A percentile compares a stretch with the other conserved stretches of the same genome.
These are phyloP conservation scores for Torulaspora microellipsoides DNA, from an alignment of 805 yeast genomes.

Conservation along the genomic window DNA sequence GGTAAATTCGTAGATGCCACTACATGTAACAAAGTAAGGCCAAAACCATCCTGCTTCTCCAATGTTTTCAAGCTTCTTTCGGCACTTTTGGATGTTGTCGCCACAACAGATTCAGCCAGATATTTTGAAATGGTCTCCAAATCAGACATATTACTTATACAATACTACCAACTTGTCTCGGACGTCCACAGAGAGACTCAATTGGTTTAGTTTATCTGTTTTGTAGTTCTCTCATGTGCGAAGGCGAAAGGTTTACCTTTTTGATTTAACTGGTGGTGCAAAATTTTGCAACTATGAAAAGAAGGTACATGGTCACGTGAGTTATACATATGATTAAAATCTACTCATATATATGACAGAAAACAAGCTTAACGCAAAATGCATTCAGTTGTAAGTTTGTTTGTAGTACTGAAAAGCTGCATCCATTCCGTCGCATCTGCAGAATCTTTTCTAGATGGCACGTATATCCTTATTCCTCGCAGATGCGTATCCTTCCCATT, in stretches of 20 bases:
- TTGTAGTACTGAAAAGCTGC: constrained; percentile 6
- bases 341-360: no score
- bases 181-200: no score
- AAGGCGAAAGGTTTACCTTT: no score
- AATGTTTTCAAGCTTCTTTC: constrained; percentile 59
- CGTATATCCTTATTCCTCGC: constrained; percentile 52
- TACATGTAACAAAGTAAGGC: constrained; percentile 68
- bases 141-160: constrained; percentile 36
- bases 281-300: no score
- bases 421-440: constrained; percentile 12
- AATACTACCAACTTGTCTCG: no score
- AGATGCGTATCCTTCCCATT: constrained; percentile 95
- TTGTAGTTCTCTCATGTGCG: no score
- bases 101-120: constrained; percentile 60
- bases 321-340: no score
- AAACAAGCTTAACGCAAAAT: constrained; percentile 4
- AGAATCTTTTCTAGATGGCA: constrained; percentile 11
- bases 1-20: constrained; percentile 59
- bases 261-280: no score
- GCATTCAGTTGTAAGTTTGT: constrained; percentile 9
- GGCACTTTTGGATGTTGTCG: constrained; percentile 59
- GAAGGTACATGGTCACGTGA: no score
- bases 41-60: constrained; percentile 69
- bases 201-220: no score
- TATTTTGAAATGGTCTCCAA: constrained; percentile 50